phyloP scores from a whole-genome alignment of 2,329 filamentous ascomycete genomes.

The Lasiodiplodia hormozganensis region DNA sequence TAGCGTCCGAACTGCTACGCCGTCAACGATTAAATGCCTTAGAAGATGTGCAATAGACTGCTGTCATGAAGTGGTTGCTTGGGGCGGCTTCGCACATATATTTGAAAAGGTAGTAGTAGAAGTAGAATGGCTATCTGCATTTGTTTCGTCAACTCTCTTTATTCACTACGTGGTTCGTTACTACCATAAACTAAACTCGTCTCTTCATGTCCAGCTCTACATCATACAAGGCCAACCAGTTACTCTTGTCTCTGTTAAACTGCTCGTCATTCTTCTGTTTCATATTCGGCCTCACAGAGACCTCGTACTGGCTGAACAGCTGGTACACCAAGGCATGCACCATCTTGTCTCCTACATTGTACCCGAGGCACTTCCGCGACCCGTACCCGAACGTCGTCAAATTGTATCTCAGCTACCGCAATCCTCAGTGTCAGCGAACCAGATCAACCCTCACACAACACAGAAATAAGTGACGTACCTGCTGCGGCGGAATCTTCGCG shows the following conservation, averaged over 20 bases:
- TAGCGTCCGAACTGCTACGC: too few species aligned
- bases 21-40: too few species aligned
- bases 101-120: too few species aligned
- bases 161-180: background rate
- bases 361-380: conserved; percentile 28
- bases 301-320: conserved; percentile 26
- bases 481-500: conserved; percentile 12
- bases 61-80: too few species aligned
- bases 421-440: background rate
- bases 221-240: conserved; percentile 4
- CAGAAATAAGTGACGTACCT: conserved; percentile 12
- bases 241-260: conserved; percentile 13
- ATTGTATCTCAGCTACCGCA: conserved; percentile 21
- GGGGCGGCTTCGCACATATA: rapidly evolving
- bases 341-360: conserved; percentile 26
- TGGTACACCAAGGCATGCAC: conserved; percentile 22
- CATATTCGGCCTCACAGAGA: conserved; percentile 2
- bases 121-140: too few species aligned
- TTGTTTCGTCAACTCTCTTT: background rate
- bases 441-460: too few species aligned
- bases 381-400: conserved; percentile 26
- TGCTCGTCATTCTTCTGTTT: background rate
- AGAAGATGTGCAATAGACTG: too few species aligned
- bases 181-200: background rate
- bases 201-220: conserved; percentile 6